Evolutionary conservation across 225 moss, liverwort and hornwort genomes (phyloP).

Genomic region (Marchantia polymorpha): DNA sequence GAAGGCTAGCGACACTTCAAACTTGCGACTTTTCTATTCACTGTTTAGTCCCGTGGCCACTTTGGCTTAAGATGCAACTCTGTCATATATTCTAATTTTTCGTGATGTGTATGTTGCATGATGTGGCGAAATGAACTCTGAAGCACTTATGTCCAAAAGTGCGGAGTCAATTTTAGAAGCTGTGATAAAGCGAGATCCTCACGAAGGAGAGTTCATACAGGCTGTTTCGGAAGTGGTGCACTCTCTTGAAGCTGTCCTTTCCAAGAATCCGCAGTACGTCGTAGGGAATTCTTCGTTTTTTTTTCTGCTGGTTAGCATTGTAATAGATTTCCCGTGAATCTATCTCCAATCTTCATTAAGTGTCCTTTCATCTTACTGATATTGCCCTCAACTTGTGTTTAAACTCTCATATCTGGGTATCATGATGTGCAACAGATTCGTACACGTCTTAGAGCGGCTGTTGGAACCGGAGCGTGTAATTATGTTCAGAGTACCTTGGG

Average conservation of each 20-base stretch:
- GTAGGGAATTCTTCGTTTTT: neutral
- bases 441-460: constrained; percentile 94
- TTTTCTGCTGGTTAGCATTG: neutral
- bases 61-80: too few relatives aligned
- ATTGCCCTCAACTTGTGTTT: neutral
- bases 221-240: constrained; percentile 98
- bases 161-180: constrained; percentile 63
- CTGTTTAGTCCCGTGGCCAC: too few relatives aligned
- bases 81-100: constrained; percentile 1
- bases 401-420: neutral
- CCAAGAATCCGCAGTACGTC: constrained; percentile 93
- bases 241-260: constrained; percentile 91
- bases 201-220: constrained; percentile 95
- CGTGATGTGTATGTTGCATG: constrained; percentile 22
- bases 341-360: neutral
- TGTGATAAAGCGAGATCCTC: constrained; percentile 87
- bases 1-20: too few relatives aligned
- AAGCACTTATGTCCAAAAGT: constrained; percentile 47
- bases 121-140: constrained; percentile 14
- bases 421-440: constrained; percentile 54
- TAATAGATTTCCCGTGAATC: neutral
- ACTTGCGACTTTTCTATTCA: too few relatives aligned
- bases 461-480: constrained; percentile 97
- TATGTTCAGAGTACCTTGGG: constrained; percentile 98
- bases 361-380: neutral